Evolutionary conservation across 1,284 basidiomycete species (phyloP).

Genomic region (Malassezia obtusa): DNA sequence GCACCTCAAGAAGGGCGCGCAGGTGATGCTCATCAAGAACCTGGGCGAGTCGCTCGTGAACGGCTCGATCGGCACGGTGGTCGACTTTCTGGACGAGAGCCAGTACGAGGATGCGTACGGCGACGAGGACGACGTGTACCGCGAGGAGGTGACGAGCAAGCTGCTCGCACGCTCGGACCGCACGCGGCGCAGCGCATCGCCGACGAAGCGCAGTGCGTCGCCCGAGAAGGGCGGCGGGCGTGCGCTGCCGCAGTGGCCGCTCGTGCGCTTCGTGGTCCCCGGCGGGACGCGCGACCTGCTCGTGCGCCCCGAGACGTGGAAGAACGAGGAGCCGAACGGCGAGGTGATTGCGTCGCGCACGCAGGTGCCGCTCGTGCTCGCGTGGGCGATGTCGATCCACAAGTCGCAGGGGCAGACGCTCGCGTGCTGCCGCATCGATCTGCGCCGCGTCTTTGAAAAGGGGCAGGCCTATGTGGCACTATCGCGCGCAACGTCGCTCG

Average conservation of each 20-base stretch:
- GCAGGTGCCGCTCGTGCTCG: constrained; percentile 44
- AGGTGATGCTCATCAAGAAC: constrained; percentile 67
- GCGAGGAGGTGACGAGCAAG: constrained; percentile 40
- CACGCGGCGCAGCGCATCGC: not conserved
- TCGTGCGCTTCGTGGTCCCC: constrained; percentile 35
- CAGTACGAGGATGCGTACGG: constrained; percentile 24
- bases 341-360: constrained; percentile 44
- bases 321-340: constrained; percentile 46
- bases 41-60: constrained; percentile 67
- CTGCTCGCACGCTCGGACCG: constrained; percentile 28
- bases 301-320: constrained; percentile 45
- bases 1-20: constrained; percentile 59
- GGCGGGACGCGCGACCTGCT: constrained; percentile 27
- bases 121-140: constrained; percentile 26
- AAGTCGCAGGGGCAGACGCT: constrained; percentile 47
- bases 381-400: constrained; percentile 48
- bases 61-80: constrained; percentile 66
- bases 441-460: constrained; percentile 42
- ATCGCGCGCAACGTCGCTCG: constrained; percentile 81
- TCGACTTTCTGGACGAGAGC: constrained; percentile 31
- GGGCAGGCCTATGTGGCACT: constrained; percentile 85
- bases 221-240: constrained; percentile 8
- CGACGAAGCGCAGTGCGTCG: constrained; percentile 9
- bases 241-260: constrained; percentile 24
- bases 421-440: constrained; percentile 39